Percentiles rank a stretch among this genome's conserved stretches.
phyloP scores from a whole-genome alignment of 2,329 filamentous ascomycete genomes.

The Talaromyces sp. region DNA sequence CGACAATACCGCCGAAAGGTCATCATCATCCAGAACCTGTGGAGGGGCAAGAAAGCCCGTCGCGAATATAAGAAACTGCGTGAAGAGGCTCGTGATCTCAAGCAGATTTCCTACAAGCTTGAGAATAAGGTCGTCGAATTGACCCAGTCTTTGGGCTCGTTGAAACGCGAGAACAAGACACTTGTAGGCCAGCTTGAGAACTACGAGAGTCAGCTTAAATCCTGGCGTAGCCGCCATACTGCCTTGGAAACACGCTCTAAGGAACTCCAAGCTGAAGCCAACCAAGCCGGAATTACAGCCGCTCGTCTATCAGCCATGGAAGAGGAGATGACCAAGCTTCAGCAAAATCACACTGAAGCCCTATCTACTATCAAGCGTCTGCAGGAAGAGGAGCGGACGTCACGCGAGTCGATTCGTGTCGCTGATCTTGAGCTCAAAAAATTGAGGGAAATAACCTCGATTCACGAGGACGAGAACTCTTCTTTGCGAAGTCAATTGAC shows the following conservation, averaged over 20 bases:
- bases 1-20: conserved; percentile 86
- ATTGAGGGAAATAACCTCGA: conserved; percentile 70
- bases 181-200: conserved; percentile 86
- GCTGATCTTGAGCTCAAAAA: conserved; percentile 79
- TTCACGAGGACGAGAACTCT: conserved; percentile 80
- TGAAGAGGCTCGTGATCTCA: conserved; percentile 95
- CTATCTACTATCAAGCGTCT: conserved; percentile 86
- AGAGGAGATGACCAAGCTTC: conserved; percentile 89
- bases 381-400: conserved; percentile 86
- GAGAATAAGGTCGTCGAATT: conserved; percentile 99
- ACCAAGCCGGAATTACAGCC: conserved; percentile 93
- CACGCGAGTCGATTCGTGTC: conserved; percentile 76
- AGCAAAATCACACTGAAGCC: conserved; percentile 86
- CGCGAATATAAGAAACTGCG: conserved; percentile 84
- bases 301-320: conserved; percentile 89
- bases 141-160: conserved; percentile 85
- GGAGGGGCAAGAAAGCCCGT: conserved; percentile 80
- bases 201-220: conserved; percentile 94
- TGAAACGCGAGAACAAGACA: conserved; percentile 93
- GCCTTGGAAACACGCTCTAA: conserved; percentile 85
- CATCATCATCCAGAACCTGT: conserved; percentile 85
- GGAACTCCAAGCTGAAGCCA: conserved; percentile 93
- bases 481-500: conserved; percentile 82
- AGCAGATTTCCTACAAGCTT: conserved; percentile 98
- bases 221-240: conserved; percentile 90